Conservation (phyloP, 208 protist species). For the Acanthamoeba healyi region DNA sequence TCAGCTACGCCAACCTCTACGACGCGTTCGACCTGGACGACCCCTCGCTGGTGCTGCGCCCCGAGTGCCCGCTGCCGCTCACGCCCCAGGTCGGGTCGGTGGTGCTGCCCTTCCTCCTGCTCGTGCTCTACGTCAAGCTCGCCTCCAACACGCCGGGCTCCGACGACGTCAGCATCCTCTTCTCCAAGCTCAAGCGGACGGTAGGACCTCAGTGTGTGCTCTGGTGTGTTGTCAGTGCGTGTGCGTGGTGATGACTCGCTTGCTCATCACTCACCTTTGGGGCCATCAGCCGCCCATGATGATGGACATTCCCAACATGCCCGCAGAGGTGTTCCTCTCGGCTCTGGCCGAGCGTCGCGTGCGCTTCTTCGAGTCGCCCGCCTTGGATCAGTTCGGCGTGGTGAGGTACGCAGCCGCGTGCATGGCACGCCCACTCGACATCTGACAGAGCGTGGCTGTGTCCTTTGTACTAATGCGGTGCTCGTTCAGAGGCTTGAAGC, state of each 20-base stretch:
- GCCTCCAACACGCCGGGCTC: neutral
- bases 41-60: conserved; percentile 41
- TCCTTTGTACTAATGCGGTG: too few species aligned
- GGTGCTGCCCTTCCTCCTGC: conserved; percentile 47
- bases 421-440: neutral
- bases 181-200: conserved; percentile 29
- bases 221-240: neutral
- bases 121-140: conserved; percentile 53
- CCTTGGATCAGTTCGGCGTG: neutral
- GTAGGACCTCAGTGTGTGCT: neutral
- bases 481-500: neutral
- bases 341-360: conserved; percentile 44
- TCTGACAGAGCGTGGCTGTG: too few species aligned
- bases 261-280: neutral
- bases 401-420: neutral
- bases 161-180: conserved; percentile 33
- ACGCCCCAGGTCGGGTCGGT: neutral
- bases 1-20: conserved; percentile 50
- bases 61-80: neutral
- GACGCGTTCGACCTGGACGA: conserved; percentile 15
- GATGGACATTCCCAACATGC: conserved; percentile 14
- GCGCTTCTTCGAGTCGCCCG: conserved; percentile 51
- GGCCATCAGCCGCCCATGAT: neutral
- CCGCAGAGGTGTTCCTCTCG: conserved; percentile 35
- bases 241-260: neutral